Evolutionary conservation across 1,139 yeast genomes (phyloP), one percentile per base, ranked within the genome.

Genomic region (Taphrina sp.): DNA sequence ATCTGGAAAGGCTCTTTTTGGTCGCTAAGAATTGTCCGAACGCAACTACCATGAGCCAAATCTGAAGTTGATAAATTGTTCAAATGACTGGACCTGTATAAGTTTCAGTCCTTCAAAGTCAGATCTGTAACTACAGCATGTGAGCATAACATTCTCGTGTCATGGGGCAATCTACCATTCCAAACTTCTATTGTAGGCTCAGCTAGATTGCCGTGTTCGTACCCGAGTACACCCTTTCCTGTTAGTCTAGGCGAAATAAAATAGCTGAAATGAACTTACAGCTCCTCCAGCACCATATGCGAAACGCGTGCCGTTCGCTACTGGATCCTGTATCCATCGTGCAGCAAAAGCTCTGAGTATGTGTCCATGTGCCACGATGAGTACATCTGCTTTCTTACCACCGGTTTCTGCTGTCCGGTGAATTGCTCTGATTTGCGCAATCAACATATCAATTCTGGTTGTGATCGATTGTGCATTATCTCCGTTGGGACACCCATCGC

Each of bases 261-360:
- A n/a, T n/a, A n/a, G n/a, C n/a, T n/a, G n/a, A n/a, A n/a, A n/a
- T 20, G 7, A 28, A 23, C 37, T 88, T 87, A 51, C 44, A 31
- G 88, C 88, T 47, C 96, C 96, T 62, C 96, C 96, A 29, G 97
- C 95, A 68, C 90, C 96, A 64, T 90, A 74, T 70, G 90, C 74
- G 67, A 88, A 82, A 61, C 82, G 80, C 1, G 96, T 96, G 68
- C 89, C 87, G 52, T 70, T 72, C 61, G 75, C 69, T 59, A 85
- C 74, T 10, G 76, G 76, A 45, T 75, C 71, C 5, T 77, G 77
- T 26, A 86, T 80, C 97, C 97, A 90, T 61, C 96, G 73, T 34
- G 90, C 87, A 5, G 92, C 95, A 65, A 90, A 81, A 67, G 92
- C 85, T 65, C 97, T 81, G 63, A 90, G 74, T 56, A 90, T 85